These are phyloP conservation scores for Bruguiera hainesii DNA, from an alignment of 441 rosid genomes.

Conservation along the genomic window DNA sequence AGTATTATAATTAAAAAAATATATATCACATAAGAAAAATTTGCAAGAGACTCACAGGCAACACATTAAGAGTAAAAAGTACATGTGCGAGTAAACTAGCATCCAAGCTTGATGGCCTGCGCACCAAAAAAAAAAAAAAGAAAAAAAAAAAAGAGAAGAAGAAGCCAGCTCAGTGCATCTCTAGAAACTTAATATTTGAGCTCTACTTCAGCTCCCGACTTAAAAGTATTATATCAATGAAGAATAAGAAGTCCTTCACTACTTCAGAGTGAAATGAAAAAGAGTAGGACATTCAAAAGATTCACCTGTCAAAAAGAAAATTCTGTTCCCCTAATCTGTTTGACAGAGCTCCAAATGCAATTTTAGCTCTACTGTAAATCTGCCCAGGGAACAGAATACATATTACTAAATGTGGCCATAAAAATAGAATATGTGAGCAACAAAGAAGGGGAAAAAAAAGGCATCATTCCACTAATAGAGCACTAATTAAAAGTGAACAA, in stretches of 20 bases:
- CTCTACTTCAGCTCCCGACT: background rate
- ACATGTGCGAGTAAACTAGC: slow-evolving; percentile 70
- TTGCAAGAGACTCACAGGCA: slow-evolving; percentile 63
- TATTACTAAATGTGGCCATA: background rate
- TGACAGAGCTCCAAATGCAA: slow-evolving; percentile 81
- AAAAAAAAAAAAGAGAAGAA: background rate
- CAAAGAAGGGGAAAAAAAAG: background rate
- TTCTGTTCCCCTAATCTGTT: slow-evolving; percentile 65
- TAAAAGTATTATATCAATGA: background rate
- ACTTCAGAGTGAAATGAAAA: no score
- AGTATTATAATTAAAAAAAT: background rate
- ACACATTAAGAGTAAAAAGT: slow-evolving; percentile 61
- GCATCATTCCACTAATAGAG: background rate
- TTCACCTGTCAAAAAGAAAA: slow-evolving; percentile 77
- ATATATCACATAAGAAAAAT: slow-evolving; percentile 8
- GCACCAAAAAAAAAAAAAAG: slow-evolving; percentile 7
- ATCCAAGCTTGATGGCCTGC: slow-evolving; percentile 92
- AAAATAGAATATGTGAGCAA: background rate
- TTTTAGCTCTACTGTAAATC: slow-evolving; percentile 71
- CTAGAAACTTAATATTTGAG: background rate
- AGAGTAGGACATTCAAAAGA: slow-evolving; percentile 10
- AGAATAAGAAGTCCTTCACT: no score
- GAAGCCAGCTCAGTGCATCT: slow-evolving; percentile 3
- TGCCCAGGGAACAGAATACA: slow-evolving; percentile 26
- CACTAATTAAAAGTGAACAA: background rate